These are phyloP conservation scores for Dittrichia graveolens DNA, from an alignment of 129 eudicot genomes.

Conservation along the genomic window DNA sequence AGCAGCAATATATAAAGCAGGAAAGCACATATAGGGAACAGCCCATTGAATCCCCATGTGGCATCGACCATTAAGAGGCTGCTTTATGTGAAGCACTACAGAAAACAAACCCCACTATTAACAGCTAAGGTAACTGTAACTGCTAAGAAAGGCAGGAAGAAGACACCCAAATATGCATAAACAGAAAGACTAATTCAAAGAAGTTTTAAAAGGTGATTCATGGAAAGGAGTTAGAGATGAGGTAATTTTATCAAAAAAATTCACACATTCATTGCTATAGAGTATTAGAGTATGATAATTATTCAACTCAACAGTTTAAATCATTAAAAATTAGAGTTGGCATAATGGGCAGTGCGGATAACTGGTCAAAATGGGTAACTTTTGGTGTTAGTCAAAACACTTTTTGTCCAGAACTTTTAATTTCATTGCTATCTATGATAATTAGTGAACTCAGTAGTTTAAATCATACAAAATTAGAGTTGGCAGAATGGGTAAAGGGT, in stretches of 20 bases:
- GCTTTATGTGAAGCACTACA: constrained; percentile 64
- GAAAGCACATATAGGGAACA: constrained; percentile 59
- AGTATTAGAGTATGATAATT: neutral
- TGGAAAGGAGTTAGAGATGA: neutral
- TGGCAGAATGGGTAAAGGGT: neutral
- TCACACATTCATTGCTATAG: constrained; percentile 4
- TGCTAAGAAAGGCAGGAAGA: constrained; percentile 4
- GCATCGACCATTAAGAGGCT: constrained; percentile 71
- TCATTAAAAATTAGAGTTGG: neutral
- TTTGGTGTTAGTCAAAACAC: too few relatives aligned
- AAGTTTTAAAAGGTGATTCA: neutral
- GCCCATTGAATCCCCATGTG: constrained; percentile 73
- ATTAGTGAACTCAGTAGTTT: too few relatives aligned
- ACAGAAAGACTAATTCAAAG: neutral
- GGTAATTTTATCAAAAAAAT: neutral
- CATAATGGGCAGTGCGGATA: too few relatives aligned
- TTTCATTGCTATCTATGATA: too few relatives aligned
- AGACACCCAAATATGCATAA: constrained; percentile 9
- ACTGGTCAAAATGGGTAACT: too few relatives aligned
- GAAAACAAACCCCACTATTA: constrained; percentile 21
- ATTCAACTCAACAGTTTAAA: neutral
- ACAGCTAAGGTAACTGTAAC: constrained; percentile 7
- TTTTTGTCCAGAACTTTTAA: too few relatives aligned
- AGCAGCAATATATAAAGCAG: constrained; percentile 60
- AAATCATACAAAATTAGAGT: too few relatives aligned